Evolutionary conservation across 2,329 filamentous ascomycete genomes (phyloP).

Genomic region (Penicillium sclerotiorum): DNA sequence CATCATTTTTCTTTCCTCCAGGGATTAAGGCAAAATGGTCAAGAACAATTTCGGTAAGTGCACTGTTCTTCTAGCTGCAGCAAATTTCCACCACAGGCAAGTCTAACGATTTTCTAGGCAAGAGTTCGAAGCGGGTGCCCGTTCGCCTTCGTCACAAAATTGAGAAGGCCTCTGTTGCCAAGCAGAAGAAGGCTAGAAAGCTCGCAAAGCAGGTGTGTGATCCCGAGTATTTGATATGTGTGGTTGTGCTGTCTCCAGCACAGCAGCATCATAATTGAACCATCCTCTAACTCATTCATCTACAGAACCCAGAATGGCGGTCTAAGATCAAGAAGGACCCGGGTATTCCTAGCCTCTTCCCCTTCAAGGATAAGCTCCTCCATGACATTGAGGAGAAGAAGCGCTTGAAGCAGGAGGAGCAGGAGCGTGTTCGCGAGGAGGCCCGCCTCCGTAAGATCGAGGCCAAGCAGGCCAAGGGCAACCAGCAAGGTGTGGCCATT

Average conservation of each 20-base stretch:
- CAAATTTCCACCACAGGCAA: background rate
- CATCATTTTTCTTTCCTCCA: slow-evolving; percentile 16
- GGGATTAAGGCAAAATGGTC: slow-evolving; percentile 37
- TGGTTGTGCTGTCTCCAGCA: too few species aligned
- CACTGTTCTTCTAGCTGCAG: background rate
- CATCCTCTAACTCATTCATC: slow-evolving; percentile 14
- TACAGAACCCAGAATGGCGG: slow-evolving; percentile 87
- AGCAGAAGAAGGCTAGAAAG: slow-evolving; percentile 89
- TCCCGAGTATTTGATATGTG: too few species aligned
- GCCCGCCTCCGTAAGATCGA: slow-evolving; percentile 49
- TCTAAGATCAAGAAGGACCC: slow-evolving; percentile 96
- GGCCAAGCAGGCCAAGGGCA: slow-evolving; percentile 36
- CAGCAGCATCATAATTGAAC: background rate
- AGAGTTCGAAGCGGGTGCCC: slow-evolving; percentile 88
- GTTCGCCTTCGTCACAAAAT: slow-evolving; percentile 94
- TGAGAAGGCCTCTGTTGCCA: slow-evolving; percentile 84
- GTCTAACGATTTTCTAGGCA: slow-evolving; percentile 60
- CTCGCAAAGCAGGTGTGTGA: slow-evolving; percentile 73
- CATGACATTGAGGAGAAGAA: slow-evolving; percentile 92
- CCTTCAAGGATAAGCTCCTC: slow-evolving; percentile 94
- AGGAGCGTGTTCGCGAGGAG: slow-evolving; percentile 69
- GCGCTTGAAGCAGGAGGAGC: slow-evolving; percentile 78
- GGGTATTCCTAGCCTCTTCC: slow-evolving; percentile 95
- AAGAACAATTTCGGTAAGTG: slow-evolving; percentile 40
- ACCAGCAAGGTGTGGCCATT: slow-evolving; percentile 30